Percentiles rank a stretch among this genome's conserved stretches.
phyloP scores from a whole-genome alignment of 2,329 filamentous ascomycete species.

The Cercospora nicotianae region DNA sequence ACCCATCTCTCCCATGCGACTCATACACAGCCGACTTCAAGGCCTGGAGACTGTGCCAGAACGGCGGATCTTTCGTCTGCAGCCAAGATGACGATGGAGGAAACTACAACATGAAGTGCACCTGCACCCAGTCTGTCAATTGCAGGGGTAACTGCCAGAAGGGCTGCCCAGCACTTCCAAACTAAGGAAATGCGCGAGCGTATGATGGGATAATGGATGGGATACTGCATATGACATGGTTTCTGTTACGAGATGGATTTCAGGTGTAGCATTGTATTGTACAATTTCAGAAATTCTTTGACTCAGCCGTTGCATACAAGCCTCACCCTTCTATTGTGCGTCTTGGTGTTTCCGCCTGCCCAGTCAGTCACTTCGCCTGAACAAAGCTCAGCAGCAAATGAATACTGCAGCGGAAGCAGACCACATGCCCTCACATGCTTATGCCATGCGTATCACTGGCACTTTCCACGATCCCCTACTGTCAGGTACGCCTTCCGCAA shows the following conservation, averaged over 20 bases:
- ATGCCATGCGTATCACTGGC: not conserved
- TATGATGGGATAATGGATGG: not conserved
- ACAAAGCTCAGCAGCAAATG: not conserved
- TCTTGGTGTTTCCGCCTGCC: not conserved
- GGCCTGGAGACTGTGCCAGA: not conserved
- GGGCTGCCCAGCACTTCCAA: not conserved
- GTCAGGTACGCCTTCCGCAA: not conserved
- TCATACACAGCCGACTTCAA: not conserved
- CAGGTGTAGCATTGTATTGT: not conserved
- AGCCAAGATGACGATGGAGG: not conserved
- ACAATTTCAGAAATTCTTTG: not conserved
- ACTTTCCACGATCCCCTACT: not conserved
- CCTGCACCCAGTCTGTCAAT: not conserved
- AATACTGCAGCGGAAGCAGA: not conserved
- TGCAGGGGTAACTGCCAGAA: not conserved
- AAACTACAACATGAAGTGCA: not conserved
- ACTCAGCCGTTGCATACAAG: not conserved
- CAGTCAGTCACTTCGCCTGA: not conserved
- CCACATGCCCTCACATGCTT: not conserved
- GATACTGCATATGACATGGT: not conserved
- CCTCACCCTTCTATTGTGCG: not conserved
- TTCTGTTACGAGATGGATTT: not conserved
- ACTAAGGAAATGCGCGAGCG: not conserved
- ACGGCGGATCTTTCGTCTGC: not conserved
- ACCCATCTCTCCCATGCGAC: not conserved